Evolutionary conservation across 2,329 filamentous ascomycete species (phyloP).

Genomic region (Elsinoe australis): DNA sequence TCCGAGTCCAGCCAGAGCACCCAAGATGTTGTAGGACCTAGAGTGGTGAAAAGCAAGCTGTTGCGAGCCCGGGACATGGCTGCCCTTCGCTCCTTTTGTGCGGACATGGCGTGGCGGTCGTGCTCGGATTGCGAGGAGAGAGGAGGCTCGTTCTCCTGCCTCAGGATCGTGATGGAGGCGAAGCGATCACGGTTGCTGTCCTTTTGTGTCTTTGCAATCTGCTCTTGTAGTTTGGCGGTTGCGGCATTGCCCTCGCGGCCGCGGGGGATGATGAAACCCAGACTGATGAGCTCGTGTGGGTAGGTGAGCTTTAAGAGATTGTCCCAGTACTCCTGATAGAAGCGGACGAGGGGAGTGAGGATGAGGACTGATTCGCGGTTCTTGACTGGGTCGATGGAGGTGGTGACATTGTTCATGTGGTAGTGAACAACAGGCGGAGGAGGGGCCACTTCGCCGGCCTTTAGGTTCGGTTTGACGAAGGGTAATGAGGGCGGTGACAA

Average conservation of each 20-base stretch:
- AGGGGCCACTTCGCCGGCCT: constrained; percentile 46
- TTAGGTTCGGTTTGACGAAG: constrained; percentile 59
- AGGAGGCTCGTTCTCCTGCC: constrained; percentile 87
- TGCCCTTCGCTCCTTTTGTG: constrained; percentile 77
- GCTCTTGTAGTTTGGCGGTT: constrained; percentile 71
- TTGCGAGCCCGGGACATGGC: constrained; percentile 93
- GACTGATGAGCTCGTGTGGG: constrained; percentile 86
- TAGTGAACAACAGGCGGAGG: constrained; percentile 87
- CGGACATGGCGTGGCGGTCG: constrained; percentile 83
- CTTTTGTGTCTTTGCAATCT: constrained; percentile 78
- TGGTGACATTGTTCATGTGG: constrained; percentile 90
- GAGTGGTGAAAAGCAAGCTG: constrained; percentile 86
- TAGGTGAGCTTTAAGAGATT: constrained; percentile 78
- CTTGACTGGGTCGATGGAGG: constrained; percentile 63
- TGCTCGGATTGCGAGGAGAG: constrained; percentile 72
- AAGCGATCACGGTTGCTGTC: constrained; percentile 76
- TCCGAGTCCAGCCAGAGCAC: constrained; percentile 94
- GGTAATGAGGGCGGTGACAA: constrained; percentile 68
- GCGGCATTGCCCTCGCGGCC: constrained; percentile 86
- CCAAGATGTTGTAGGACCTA: constrained; percentile 88
- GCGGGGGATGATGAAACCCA: constrained; percentile 94
- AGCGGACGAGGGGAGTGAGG: constrained; percentile 83
- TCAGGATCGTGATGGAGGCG: constrained; percentile 84
- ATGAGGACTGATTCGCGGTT: constrained; percentile 84
- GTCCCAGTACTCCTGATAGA: constrained; percentile 94